Evolutionary conservation across 116 monocot species (phyloP).

Genomic region (Dioscorea cayenensis): DNA sequence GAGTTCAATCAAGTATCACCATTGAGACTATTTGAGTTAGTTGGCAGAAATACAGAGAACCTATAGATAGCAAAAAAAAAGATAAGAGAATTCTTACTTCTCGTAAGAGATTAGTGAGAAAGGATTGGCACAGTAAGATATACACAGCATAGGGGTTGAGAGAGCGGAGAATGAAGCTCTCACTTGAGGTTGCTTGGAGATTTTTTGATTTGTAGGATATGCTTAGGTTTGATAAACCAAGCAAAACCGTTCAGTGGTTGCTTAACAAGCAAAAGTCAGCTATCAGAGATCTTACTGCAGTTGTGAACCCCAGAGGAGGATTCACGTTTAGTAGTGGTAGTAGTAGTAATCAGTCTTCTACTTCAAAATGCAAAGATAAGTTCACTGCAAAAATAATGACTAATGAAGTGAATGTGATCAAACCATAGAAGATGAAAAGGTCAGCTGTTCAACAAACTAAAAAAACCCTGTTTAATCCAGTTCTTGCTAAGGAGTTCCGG

Average conservation of each 20-base stretch:
- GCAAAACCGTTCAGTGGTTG: slow-evolving; percentile 54
- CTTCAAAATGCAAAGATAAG: slow-evolving; percentile 38
- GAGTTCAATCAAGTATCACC: too few relatives aligned
- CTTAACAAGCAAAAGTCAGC: slow-evolving; percentile 30
- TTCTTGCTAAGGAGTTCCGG: too few relatives aligned
- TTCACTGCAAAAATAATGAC: too few relatives aligned
- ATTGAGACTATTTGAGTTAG: too few relatives aligned
- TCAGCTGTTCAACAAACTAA: too few relatives aligned
- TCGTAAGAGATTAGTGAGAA: slow-evolving; percentile 13
- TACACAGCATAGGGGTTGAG: slow-evolving; percentile 32
- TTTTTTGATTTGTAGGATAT: slow-evolving; percentile 51
- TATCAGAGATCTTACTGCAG: slow-evolving; percentile 19
- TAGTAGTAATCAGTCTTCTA: slow-evolving; percentile 16
- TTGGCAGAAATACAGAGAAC: too few relatives aligned
- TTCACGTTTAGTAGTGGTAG: neutral
- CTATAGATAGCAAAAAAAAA: too few relatives aligned
- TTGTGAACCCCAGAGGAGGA: neutral
- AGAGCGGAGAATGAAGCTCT: slow-evolving; percentile 51
- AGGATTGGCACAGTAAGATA: slow-evolving; percentile 55
- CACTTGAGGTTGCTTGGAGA: slow-evolving; percentile 38
- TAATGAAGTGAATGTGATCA: too few relatives aligned
- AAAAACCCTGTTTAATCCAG: too few relatives aligned
- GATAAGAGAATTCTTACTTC: neutral
- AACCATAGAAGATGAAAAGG: too few relatives aligned
- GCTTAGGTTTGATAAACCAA: slow-evolving; percentile 53